Percentiles rank a stretch among this genome's conserved stretches.
Evolutionary conservation across 176 grass and related monocot genomes (phyloP).

Genomic region (Aegilops umbellulata): DNA sequence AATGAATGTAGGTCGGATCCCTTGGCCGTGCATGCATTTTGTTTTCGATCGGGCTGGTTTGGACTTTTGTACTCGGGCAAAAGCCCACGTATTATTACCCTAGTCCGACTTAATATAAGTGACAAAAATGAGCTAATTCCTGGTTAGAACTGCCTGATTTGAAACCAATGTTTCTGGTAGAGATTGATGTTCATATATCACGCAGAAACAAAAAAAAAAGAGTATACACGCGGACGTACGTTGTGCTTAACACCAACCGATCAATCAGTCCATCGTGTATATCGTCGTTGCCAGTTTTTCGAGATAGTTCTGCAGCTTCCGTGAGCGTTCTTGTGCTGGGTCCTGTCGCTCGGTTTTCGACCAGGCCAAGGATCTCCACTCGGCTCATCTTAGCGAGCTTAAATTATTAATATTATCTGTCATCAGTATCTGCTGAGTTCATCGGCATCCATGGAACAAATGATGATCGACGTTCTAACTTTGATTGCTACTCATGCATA

Average conservation of each 20-base stretch:
- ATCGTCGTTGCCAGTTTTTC: not conserved
- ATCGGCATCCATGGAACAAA: not conserved
- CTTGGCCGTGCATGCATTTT: not conserved
- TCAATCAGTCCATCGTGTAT: not conserved
- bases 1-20: not conserved
- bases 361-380: not conserved
- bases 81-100: not conserved
- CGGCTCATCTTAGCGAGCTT: not conserved
- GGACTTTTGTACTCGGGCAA: not conserved
- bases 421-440: not conserved
- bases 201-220: too few species aligned
- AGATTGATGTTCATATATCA: too few species aligned
- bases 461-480: not conserved
- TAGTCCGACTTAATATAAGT: too few species aligned
- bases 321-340: not conserved
- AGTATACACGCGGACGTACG: too few species aligned
- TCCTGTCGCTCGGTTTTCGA: not conserved
- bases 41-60: not conserved
- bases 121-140: too few species aligned
- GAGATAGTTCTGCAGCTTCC: not conserved
- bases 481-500: not conserved
- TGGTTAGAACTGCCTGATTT: too few species aligned
- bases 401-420: not conserved
- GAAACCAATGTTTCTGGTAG: too few species aligned
- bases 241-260: not conserved